A percentile compares a stretch with the other conserved stretches of the same genome.
Evolutionary conservation across 2,329 filamentous ascomycete genomes (phyloP).

Genomic region (Venturia asperata): DNA sequence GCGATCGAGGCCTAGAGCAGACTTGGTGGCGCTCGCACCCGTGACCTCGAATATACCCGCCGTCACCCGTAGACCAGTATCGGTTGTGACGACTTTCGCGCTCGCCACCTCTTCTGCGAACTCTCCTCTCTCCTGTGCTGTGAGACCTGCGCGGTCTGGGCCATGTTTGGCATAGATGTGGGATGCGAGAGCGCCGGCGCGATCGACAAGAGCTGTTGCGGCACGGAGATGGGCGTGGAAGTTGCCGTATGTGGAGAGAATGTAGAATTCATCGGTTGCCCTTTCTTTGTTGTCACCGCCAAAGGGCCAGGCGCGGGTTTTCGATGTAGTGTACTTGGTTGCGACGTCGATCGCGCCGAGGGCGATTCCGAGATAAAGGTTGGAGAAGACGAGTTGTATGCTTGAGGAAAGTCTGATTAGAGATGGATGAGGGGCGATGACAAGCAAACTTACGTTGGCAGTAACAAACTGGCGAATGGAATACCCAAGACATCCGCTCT

Average conservation of each 20-base stretch:
- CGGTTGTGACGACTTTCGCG: conserved; percentile 56
- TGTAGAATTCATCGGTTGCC: conserved; percentile 57
- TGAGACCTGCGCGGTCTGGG: conserved; percentile 39
- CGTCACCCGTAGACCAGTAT: conserved; percentile 52
- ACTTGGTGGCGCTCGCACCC: conserved; percentile 50
- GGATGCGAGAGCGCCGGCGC: conserved; percentile 45
- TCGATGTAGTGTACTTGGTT: conserved; percentile 48
- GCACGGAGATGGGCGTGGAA: conserved; percentile 56
- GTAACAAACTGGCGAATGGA: conserved; percentile 50
- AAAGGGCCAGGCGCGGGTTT: conserved; percentile 57
- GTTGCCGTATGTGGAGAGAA: conserved; percentile 57
- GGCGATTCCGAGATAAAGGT: conserved; percentile 59
- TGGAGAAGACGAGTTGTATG: conserved; percentile 59
- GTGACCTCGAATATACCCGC: conserved; percentile 59
- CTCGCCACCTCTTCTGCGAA: conserved; percentile 57
- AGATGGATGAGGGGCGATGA: not conserved
- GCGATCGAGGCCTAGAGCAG: conserved; percentile 54
- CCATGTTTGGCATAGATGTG: conserved; percentile 41
- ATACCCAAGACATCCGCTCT: conserved; percentile 45
- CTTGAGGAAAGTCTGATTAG: conserved; percentile 25
- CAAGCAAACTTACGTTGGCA: conserved; percentile 45
- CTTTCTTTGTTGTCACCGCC: conserved; percentile 55
- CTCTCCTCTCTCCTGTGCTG: conserved; percentile 49
- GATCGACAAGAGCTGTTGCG: conserved; percentile 52
- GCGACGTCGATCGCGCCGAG: conserved; percentile 51